Evolutionary conservation across 129 eudicot species (phyloP).

Genomic region (Silybum marianum): DNA sequence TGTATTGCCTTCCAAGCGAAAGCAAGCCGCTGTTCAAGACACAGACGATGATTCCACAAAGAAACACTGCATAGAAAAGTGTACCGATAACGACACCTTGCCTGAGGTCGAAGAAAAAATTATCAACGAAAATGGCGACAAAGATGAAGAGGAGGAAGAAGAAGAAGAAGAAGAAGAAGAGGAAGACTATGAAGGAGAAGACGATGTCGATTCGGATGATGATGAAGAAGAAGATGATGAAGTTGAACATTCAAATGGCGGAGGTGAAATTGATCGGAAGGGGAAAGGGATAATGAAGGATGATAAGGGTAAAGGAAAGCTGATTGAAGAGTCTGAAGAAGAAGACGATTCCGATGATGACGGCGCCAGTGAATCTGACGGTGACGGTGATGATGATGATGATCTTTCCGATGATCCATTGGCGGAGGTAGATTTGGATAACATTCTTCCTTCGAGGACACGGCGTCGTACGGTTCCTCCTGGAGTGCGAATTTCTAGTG

Average conservation of each 20-base stretch:
- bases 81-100: slow-evolving; percentile 16
- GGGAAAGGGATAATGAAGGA: slow-evolving; percentile 70
- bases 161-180: slow-evolving; percentile 29
- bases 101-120: slow-evolving; percentile 24
- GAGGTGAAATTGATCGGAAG: slow-evolving; percentile 48
- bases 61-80: slow-evolving; percentile 43
- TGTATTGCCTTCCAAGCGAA: slow-evolving; percentile 52
- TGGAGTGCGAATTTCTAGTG: slow-evolving; percentile 48
- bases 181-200: slow-evolving; percentile 34
- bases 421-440: slow-evolving; percentile 91
- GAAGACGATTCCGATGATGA: slow-evolving; percentile 49
- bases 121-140: not conserved
- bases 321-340: slow-evolving; percentile 70
- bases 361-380: slow-evolving; percentile 31
- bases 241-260: slow-evolving; percentile 39
- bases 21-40: slow-evolving; percentile 17
- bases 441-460: slow-evolving; percentile 96
- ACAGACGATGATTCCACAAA: slow-evolving; percentile 27
- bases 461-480: slow-evolving; percentile 50
- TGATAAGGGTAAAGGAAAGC: slow-evolving; percentile 76
- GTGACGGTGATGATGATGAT: slow-evolving; percentile 48
- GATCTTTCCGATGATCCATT: slow-evolving; percentile 90
- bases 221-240: slow-evolving; percentile 30
- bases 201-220: slow-evolving; percentile 35
- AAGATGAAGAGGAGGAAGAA: slow-evolving; percentile 31